Base-by-base conservation (phyloP, 75 land plant genomes). In the Selaginella moellendorffii region DNA sequence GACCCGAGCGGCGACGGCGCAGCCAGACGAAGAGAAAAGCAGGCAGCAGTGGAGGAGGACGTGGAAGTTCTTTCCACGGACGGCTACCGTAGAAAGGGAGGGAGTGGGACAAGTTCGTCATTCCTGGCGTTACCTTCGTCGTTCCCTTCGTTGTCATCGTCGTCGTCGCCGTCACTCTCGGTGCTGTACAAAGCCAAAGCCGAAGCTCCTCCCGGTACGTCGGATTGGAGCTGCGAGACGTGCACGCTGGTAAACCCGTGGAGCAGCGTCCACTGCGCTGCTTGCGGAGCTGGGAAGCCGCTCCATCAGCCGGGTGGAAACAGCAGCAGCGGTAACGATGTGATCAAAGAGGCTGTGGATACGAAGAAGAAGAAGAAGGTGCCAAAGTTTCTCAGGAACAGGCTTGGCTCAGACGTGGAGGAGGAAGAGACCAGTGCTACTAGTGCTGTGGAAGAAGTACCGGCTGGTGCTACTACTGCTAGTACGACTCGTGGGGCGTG, bases 11-110 rank as follows among this genome's bases (percentile, higher is more conserved):
- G n/a, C n/a, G n/a, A n/a, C n/a, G n/a, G n/a, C n/a, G n/a, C n/a
- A n/a, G n/a, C n/a, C n/a, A n/a, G n/a, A n/a, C n/a, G n/a, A n/a
- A n/a, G n/a, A 61, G 26, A 8, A n/a, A 8, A 23, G 62, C 26
- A 17, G 27, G 26, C 29, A 29, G 54, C 61, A 9, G 2, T 0
- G 22, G 82, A 69, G 31, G 85, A 67, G 30, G 82, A 77, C 2
- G 84, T 76, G 29, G 99, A 90, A 54, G 81, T 81, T 46, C 69
- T 86, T 46, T 80, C 85, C 8, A 90, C 75, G 66, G 99, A 86
- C 81, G 99, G 88, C 1, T 95, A 95, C 52, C 83, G 97, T 30
- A 53, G 69, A 61, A 52, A 64, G 10, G 82, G 76, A 68, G 31
- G 84, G 91, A 85, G 83, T 65, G 53, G 36, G 29, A 70, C 51